Evolutionary conservation across 345 rosid species (phyloP), one percentile per base, ranked within the genome.

Genomic region (Eucalyptus curtisii): DNA sequence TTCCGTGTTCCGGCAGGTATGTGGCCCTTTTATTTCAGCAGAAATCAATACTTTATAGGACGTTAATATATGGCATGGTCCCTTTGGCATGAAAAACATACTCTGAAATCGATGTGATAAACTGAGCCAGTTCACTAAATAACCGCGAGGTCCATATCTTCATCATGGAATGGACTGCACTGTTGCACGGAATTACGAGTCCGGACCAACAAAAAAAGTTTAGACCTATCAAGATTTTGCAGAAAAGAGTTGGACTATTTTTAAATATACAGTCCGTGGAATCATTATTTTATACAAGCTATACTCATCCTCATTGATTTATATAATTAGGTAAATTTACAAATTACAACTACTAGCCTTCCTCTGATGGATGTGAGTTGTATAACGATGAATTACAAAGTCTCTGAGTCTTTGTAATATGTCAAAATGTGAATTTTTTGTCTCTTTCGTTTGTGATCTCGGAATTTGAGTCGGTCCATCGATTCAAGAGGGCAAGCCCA

Each of bases 1-100:
- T 90, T 86, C 57, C 88, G 86, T 52, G 76, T 92, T 49, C 91
- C 91, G 2, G 82, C 88, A 24, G 91, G 91, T 57, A 37, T 4
- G 42, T 66, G 79, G 86, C 49, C 86, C 45, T 81, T 16, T 27
- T 30, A 81, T 45, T 64, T 64, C 19, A 64, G 33, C 71, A 64
- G 71, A 30, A 64, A 64, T 14, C 71, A 15, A 64, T 81, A 45
- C n/a, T 20, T 1, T 16, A 81, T 40, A 13, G 9, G 37, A 61
- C 9, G 1, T 61, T 30, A 0, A 61, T 30, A 61, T 30, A 61
- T 61, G 31, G 37, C 17, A 64, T 64, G 71, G 17, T 64, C 71
- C 19, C 71, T 61, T 64, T 30, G 17, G 37, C 17, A 22, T 55
- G 27, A 59, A 25, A 59, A 59, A 3, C 2, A 27, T 27, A 5